A percentile compares a stretch with the other conserved stretches of the same genome.
These are phyloP conservation scores for Acer saccharum DNA, from an alignment of 345 rosid genomes.

Conservation along the genomic window DNA sequence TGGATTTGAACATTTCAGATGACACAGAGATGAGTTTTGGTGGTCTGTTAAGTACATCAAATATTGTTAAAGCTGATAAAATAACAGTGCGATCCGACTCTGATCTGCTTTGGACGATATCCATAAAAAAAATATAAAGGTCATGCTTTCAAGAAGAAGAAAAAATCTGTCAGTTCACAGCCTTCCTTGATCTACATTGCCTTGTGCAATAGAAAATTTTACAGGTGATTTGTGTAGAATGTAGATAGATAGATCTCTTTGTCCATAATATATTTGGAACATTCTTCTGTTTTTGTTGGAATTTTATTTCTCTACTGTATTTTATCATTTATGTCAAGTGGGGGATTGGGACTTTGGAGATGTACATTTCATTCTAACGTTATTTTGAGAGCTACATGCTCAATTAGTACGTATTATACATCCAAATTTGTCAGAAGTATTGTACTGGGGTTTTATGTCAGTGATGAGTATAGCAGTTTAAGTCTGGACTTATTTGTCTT, in stretches of 20 bases:
- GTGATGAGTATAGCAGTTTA: no score
- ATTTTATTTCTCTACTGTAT: neutral
- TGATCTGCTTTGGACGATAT: conserved; percentile 94
- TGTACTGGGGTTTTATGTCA: no score
- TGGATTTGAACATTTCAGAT: conserved; percentile 38
- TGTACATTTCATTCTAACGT: neutral
- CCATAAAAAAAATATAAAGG: conserved; percentile 47
- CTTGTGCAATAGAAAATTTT: neutral
- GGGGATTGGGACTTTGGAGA: neutral
- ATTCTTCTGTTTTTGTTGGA: neutral
- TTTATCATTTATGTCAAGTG: neutral
- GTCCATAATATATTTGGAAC: neutral
- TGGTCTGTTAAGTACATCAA: conserved; percentile 83
- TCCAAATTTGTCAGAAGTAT: no score
- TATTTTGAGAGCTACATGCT: no score
- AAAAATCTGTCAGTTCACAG: neutral
- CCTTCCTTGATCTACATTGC: neutral
- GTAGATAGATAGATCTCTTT: neutral
- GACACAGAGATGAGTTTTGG: conserved; percentile 82
- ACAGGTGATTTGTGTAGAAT: neutral
- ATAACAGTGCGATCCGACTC: conserved; percentile 73
- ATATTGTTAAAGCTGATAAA: conserved; percentile 54
- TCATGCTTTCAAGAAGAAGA: neutral
- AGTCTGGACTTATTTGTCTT: no score
- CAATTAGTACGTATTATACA: no score